Base-by-base conservation (phyloP, 805 yeast genomes). In the Wickerhamiella brachini region DNA sequence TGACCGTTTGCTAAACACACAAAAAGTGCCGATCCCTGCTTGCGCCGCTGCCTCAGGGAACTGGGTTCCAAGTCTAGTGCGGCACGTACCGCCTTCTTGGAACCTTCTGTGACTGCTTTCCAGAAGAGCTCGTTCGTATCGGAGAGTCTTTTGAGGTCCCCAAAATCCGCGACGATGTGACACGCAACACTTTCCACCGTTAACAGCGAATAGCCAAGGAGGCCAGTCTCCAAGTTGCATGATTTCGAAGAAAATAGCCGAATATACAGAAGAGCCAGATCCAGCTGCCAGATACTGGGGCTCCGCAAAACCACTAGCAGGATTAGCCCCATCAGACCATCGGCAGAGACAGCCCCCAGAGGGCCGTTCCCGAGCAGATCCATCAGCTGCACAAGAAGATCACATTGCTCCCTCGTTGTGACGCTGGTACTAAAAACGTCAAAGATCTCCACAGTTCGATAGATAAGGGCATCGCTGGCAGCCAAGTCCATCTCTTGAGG, bases 141-240 rank as follows among this genome's bases (percentile, higher is more conserved):
- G 0, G 89, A 78, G 10, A 69, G 61, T 1, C 58, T 53, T 3
- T 66, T 59, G 47, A 83, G 64, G 3, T 64, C 61, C 1, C 66
- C 65, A 8, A 67, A 45, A 46, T 73, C 74, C 10, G 72, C 66
- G 34, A 66, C 66, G n/a, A 87, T 69, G 59, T 83, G 90, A 51
- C 69, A 77, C 8, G 86, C 60, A 0, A 85, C 94, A 0, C 88
- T 95, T 58, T 88, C 95, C 44, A 88, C 70, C 5, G 95, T 86
- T 45, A 95, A 82, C 13, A 87, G 57, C 1, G 88, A 81, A 62
- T 90, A 90, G 10, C 58, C 51, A 23, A 57, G 39, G 20, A 54
- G 52, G 7, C 60, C 60, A 2, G 44, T n/a, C 8, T 17, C 29
- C 10, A 26, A 7, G 1, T 52, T 55, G 29, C 47, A 49, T 20